phyloP scores from a whole-genome alignment of 1,139 yeast species.

The Nakaseomyces bracarensis region DNA sequence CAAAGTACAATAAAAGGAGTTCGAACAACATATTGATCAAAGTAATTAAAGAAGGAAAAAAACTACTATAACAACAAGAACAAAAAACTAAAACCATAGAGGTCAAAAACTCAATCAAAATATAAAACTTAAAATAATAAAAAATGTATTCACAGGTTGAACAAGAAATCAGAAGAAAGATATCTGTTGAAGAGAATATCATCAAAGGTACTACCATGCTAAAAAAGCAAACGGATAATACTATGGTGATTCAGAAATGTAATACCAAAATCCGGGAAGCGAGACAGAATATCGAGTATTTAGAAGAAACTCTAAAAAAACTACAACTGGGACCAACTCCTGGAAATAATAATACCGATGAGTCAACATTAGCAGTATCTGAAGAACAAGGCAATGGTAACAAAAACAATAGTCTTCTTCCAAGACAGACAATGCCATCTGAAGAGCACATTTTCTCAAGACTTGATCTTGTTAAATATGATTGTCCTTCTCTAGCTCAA shows the following conservation, averaged over 20 bases:
- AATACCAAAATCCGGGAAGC: conserved; percentile 87
- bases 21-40: no score
- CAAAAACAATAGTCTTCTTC: conserved; percentile 19
- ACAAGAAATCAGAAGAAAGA: conserved; percentile 66
- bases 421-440: conserved; percentile 27
- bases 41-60: no score
- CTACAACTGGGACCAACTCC: conserved; percentile 38
- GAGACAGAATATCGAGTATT: conserved; percentile 79
- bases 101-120: no score
- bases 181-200: conserved; percentile 79
- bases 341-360: conserved; percentile 7
- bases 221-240: conserved; percentile 68
- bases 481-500: conserved; percentile 92
- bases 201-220: conserved; percentile 80
- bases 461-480: conserved; percentile 79
- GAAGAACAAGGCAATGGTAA: neutral
- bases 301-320: conserved; percentile 68
- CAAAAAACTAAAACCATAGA: no score
- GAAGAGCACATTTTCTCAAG: conserved; percentile 39
- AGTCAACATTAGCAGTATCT: neutral
- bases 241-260: conserved; percentile 81
- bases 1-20: no score
- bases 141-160: conserved; percentile 24
- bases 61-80: no score
- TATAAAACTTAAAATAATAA: no score